Base-by-base conservation (phyloP, 2,329 filamentous ascomycete genomes). In the Penicillium corylophilum region DNA sequence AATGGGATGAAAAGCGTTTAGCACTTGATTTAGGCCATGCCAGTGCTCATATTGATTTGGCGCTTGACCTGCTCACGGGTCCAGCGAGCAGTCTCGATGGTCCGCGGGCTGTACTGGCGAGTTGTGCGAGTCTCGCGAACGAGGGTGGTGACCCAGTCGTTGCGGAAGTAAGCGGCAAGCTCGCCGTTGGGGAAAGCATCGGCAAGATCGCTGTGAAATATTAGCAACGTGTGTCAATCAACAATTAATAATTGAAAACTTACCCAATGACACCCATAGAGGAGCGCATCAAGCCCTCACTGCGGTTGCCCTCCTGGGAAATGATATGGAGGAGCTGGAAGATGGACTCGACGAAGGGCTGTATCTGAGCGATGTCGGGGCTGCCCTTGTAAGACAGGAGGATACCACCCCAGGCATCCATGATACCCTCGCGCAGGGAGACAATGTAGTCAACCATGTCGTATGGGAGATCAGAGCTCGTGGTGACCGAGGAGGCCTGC, bases 351-450 rank as follows among this genome's bases (percentile, higher is more conserved):
- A 97, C 84, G 63, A 89, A 95, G 54, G 85, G 88, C 64, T 87
- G 82, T 26, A 96, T 81, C 36, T 84, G 76, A 70, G 83, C 77
- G 52, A 87, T 68, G 52, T 74, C 68, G 47, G 71, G 64, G 28
- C 67, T 89, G 46, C 81, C 76, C 79, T 94, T 95, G 87, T 97
- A 91, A 47, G 94, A 91, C 71, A 93, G 86, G 68, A 99, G 91
- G 61, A 96, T 94, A 61, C 94, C 94, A 65, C 92, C 91, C 92
- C 95, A 99, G 29, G 94, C 94, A 79, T 99, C 94, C 87, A 97
- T 96, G 62, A 99, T 97, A 63, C 93, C 94, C 71, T 99, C 95
- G 48, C 94, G 87, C 44, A 99, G 82, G 18, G 92, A 96, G 59
- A 95, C 84, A 63, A 99, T 87, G 70, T 99, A 99, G 74, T 97